Evolutionary conservation across 2,329 filamentous ascomycete species (phyloP).

Genomic region (Beauveria varroae): DNA sequence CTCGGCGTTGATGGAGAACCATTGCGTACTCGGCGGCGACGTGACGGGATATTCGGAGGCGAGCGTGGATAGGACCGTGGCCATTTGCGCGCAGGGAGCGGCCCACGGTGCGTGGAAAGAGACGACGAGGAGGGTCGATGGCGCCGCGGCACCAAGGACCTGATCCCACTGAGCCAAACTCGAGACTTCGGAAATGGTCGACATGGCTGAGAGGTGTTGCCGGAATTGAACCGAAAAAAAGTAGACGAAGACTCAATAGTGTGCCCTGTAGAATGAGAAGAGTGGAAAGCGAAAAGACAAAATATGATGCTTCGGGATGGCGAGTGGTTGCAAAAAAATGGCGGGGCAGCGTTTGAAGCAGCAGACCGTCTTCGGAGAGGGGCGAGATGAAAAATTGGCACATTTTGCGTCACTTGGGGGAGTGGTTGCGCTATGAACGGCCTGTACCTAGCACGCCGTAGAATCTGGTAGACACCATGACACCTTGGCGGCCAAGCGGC

Average conservation of each 20-base stretch:
- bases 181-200: constrained; percentile 69
- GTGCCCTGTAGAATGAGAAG: not conserved
- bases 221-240: not conserved
- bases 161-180: constrained; percentile 66
- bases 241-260: not conserved
- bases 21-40: constrained; percentile 61
- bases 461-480: not conserved
- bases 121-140: constrained; percentile 69
- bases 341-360: constrained; percentile 13
- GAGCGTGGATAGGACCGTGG: constrained; percentile 74
- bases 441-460: not conserved
- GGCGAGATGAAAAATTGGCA: not conserved
- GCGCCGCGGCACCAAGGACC: constrained; percentile 56
- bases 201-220: constrained; percentile 44
- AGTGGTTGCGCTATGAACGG: constrained; percentile 7
- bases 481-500: not conserved
- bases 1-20: constrained; percentile 90
- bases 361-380: constrained; percentile 13
- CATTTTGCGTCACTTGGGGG: constrained; percentile 19
- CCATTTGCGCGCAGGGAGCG: constrained; percentile 92
- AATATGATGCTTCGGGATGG: constrained; percentile 13
- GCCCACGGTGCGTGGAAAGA: constrained; percentile 98
- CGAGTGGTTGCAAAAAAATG: constrained; percentile 13
- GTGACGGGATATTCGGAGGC: constrained; percentile 74
- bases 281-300: not conserved